Evolutionary conservation across 257 asterid species (phyloP).

Genomic region (Forsythia viridissima): DNA sequence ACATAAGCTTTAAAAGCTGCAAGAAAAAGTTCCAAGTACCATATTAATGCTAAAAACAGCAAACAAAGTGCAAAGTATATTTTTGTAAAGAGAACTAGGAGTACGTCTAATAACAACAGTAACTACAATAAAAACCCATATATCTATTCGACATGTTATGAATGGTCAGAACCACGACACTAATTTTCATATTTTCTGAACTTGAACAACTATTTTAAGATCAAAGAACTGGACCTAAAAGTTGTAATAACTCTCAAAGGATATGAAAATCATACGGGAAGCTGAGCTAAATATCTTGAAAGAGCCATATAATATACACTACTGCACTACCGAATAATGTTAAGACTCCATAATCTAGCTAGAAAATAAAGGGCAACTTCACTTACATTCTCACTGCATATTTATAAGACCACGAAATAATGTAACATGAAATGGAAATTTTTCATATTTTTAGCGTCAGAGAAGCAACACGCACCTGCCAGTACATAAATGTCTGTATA

Average conservation of each 20-base stretch:
- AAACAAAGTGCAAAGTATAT: not conserved
- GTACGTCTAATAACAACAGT: not conserved
- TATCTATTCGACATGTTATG: not conserved
- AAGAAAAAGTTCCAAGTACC: slow-evolving; percentile 12
- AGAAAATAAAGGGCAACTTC: not conserved
- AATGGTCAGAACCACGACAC: not conserved
- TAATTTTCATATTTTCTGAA: not conserved
- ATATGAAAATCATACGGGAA: not conserved
- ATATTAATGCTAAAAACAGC: not conserved
- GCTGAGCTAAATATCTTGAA: not conserved
- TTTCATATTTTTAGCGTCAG: slow-evolving; percentile 5
- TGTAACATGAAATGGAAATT: not conserved
- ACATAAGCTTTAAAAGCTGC: slow-evolving; percentile 94
- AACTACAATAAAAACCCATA: not conserved
- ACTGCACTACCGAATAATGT: not conserved
- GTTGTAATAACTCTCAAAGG: not conserved
- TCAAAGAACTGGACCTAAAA: not conserved
- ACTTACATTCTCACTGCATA: not conserved
- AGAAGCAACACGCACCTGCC: slow-evolving; percentile 64
- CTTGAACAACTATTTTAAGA: not conserved
- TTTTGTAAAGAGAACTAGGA: not conserved
- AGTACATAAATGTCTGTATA: slow-evolving; percentile 80
- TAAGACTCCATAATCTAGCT: not conserved
- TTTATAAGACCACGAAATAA: not conserved
- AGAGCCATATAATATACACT: not conserved